Conservation (phyloP, 805 yeast species). For the Kregervanrija fluxuum region DNA sequence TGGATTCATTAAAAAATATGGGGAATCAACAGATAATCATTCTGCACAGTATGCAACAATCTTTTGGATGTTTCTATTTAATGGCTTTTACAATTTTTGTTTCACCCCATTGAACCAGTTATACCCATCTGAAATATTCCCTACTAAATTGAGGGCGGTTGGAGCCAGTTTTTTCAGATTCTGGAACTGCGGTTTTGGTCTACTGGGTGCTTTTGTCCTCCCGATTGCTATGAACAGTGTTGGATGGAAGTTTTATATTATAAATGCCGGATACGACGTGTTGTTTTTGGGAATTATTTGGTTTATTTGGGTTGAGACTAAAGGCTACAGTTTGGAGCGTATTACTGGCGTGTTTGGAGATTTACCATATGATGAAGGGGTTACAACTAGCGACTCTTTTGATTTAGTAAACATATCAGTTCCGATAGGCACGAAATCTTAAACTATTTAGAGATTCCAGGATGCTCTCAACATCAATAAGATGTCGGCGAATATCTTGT, state of each 20-base stretch:
- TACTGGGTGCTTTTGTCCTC: conserved; percentile 26
- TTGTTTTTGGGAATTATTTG: conserved; percentile 16
- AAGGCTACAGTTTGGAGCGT: conserved; percentile 32
- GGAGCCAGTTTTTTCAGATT: conserved; percentile 13
- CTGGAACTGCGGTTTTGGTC: conserved; percentile 12
- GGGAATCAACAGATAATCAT: conserved; percentile 4
- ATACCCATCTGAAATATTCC: conserved; percentile 37
- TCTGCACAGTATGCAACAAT: conserved; percentile 23
- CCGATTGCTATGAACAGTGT: conserved; percentile 33
- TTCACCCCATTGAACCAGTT: conserved; percentile 39
- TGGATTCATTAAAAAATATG: conserved; percentile 12
- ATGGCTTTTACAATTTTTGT: conserved; percentile 35
- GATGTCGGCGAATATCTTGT: too few relatives aligned
- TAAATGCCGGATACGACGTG: conserved; percentile 16
- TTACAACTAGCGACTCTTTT: too few relatives aligned
- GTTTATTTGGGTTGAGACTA: conserved; percentile 27
- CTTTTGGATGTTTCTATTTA: conserved; percentile 47
- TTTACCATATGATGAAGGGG: too few relatives aligned
- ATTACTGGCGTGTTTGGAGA: conserved; percentile 20
- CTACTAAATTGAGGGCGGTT: conserved; percentile 20
- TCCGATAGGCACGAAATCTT: too few relatives aligned
- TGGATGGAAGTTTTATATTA: conserved; percentile 28
- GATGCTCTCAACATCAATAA: too few relatives aligned
- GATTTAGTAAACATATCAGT: too few relatives aligned
- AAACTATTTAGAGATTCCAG: too few relatives aligned